These are phyloP conservation scores for Ramaria sp. DNA, from an alignment of 768 basidiomycete species.

Conservation along the genomic window DNA sequence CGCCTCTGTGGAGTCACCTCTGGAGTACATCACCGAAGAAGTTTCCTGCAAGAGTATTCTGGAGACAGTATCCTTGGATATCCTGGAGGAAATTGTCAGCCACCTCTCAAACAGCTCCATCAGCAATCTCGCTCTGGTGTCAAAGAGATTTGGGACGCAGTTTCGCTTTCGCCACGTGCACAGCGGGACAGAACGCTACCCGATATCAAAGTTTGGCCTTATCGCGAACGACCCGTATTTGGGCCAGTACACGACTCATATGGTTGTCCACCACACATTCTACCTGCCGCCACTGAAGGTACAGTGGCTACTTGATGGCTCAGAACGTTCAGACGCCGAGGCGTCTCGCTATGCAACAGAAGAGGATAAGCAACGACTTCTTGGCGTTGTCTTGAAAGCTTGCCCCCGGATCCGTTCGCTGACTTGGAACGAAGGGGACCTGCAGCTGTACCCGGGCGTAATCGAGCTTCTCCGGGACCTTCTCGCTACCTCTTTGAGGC, in stretches of 20 bases:
- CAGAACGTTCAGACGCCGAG: neutral
- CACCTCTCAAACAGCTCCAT: neutral
- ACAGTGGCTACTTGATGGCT: slow-evolving; percentile 7
- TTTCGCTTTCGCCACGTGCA: slow-evolving; percentile 4
- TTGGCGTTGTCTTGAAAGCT: neutral
- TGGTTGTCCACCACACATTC: neutral
- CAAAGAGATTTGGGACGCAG: neutral
- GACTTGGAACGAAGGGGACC: slow-evolving; percentile 5
- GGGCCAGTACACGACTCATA: neutral
- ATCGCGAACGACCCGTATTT: neutral
- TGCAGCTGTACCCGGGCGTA: neutral
- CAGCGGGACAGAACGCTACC: slow-evolving; percentile 1
- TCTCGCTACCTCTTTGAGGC: neutral
- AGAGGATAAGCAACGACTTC: neutral
- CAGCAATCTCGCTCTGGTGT: neutral
- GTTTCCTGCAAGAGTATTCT: neutral
- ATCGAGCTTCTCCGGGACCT: neutral
- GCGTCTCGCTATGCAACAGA: neutral
- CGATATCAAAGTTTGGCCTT: neutral
- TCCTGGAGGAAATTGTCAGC: neutral
- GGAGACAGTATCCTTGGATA: neutral
- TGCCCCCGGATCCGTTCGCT: neutral
- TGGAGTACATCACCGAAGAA: neutral
- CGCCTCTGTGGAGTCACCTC: neutral
- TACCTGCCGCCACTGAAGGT: neutral